phyloP scores from a whole-genome alignment of 176 grass and related monocot species.

The Cenchrus purpureus region DNA sequence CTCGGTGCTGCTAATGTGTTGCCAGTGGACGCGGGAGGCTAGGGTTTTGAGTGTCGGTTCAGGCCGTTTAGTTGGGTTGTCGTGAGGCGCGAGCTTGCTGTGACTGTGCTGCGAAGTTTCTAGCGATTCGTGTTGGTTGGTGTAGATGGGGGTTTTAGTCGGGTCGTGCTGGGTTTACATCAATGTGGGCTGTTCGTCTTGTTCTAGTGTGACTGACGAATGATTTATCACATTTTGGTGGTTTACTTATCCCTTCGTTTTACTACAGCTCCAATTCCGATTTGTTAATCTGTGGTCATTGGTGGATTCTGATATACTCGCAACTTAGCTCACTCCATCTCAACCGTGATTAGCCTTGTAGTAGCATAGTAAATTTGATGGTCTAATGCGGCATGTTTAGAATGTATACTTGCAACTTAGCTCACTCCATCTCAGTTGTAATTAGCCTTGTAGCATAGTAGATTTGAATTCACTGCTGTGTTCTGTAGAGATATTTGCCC shows the following conservation, averaged over 20 bases:
- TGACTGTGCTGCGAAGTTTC: background rate
- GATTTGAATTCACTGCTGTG: constrained; percentile 2
- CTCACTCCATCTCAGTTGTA: background rate
- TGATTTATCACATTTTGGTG: background rate
- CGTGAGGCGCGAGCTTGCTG: background rate
- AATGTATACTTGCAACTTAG: background rate
- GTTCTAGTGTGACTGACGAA: background rate
- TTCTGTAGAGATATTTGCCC: background rate
- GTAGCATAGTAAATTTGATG: background rate
- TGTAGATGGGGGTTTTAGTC: background rate
- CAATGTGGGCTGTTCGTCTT: background rate
- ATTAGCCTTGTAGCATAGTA: constrained; percentile 9
- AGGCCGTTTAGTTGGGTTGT: background rate
- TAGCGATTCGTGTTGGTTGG: background rate
- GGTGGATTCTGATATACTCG: background rate
- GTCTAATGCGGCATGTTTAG: background rate
- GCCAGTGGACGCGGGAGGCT: background rate
- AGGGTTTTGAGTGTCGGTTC: constrained; percentile 27
- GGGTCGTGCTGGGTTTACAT: background rate
- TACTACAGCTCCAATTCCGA: background rate
- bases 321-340: background rate
- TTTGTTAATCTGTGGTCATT: background rate
- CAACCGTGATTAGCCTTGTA: background rate
- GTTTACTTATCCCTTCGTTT: background rate
- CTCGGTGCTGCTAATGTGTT: background rate